phyloP scores from a whole-genome alignment of 192 early-diverging fungal species.

The Umbelopsis vinacea region DNA sequence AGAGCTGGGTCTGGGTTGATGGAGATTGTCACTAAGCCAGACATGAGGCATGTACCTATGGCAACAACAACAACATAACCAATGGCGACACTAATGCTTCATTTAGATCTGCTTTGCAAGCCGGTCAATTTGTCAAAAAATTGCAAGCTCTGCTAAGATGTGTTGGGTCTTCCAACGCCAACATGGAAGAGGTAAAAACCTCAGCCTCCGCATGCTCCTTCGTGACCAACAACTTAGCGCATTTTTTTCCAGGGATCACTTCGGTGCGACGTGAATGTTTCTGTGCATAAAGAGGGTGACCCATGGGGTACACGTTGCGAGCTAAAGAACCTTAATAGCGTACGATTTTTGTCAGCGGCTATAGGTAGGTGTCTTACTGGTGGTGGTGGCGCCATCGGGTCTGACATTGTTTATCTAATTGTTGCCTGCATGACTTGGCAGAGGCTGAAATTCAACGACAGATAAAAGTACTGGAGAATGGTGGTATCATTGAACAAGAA shows the following conservation, averaged over 20 bases:
- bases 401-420: background rate
- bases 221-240: too few relatives aligned
- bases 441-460: constrained; percentile 87
- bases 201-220: background rate
- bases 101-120: constrained; percentile 68
- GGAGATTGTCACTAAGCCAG: constrained; percentile 92
- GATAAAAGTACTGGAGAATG: constrained; percentile 59
- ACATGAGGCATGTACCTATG: constrained; percentile 55
- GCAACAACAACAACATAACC: too few relatives aligned
- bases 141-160: constrained; percentile 75
- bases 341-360: constrained; percentile 69
- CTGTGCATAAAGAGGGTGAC: constrained; percentile 62
- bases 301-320: constrained; percentile 73
- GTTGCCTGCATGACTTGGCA: background rate
- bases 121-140: constrained; percentile 76
- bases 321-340: constrained; percentile 81
- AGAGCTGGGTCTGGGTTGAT: constrained; percentile 85
- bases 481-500: constrained; percentile 64
- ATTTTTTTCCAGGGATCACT: constrained; percentile 65
- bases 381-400: too few relatives aligned
- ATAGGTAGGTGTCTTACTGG: constrained; percentile 48
- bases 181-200: constrained; percentile 79
- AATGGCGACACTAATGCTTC: background rate
- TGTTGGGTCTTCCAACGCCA: constrained; percentile 71
- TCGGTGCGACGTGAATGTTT: constrained; percentile 94